Percentiles rank a stretch among this genome's conserved stretches.
These are phyloP conservation scores for Aaosphaeria pasadenensis DNA, from an alignment of 2,329 filamentous ascomycete species.

Conservation along the genomic window DNA sequence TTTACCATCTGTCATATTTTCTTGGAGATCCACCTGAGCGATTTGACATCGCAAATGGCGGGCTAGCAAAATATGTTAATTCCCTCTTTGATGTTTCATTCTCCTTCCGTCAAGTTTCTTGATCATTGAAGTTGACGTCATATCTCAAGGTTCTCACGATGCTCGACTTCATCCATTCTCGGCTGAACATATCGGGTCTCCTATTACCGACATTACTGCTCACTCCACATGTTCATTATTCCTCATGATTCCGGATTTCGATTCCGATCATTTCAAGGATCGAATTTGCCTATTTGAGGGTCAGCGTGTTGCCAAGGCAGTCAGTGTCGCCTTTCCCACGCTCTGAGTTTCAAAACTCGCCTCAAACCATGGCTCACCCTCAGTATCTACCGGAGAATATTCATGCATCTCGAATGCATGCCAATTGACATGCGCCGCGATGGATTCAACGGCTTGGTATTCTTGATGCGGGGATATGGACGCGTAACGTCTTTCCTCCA, in stretches of 20 bases:
- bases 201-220: background rate
- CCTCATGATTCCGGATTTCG: too few relatives aligned
- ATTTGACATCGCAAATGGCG: too few relatives aligned
- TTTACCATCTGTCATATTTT: too few relatives aligned
- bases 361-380: conserved; percentile 6
- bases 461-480: background rate
- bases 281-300: too few relatives aligned
- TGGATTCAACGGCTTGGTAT: conserved; percentile 4
- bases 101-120: background rate
- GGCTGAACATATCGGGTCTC: conserved; percentile 1
- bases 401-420: conserved; percentile 10
- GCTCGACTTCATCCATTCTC: background rate
- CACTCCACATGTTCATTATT: too few relatives aligned
- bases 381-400: conserved; percentile 11
- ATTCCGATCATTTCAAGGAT: too few relatives aligned
- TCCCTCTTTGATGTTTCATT: background rate
- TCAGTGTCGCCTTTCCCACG: conserved; percentile 16
- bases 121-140: background rate
- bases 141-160: background rate
- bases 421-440: conserved; percentile 10
- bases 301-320: too few relatives aligned
- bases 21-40: too few relatives aligned
- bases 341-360: conserved; percentile 24
- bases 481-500: background rate
- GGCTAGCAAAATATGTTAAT: too few relatives aligned